Evolutionary conservation across 352 stramenopile genomes (phyloP).

Genomic region (Phytophthora pistaciae): DNA sequence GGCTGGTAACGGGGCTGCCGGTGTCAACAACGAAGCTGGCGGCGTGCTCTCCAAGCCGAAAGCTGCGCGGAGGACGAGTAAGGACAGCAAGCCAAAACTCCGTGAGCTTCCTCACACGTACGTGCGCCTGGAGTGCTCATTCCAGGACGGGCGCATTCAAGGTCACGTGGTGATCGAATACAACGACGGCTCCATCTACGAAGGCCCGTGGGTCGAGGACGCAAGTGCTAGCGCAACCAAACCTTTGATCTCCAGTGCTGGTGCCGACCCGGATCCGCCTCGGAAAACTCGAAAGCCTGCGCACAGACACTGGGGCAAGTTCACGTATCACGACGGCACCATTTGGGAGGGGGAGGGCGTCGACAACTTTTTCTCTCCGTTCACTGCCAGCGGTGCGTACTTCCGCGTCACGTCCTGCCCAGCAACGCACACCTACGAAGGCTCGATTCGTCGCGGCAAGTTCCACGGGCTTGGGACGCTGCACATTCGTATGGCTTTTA

Average conservation of each 20-base stretch:
- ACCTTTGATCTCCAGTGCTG: slow-evolving; percentile 37
- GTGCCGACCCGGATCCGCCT: slow-evolving; percentile 37
- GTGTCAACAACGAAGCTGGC: not conserved
- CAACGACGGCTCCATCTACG: slow-evolving; percentile 83
- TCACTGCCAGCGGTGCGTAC: slow-evolving; percentile 61
- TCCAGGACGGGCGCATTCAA: slow-evolving; percentile 72
- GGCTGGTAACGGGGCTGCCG: not conserved
- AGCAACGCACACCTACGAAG: slow-evolving; percentile 61
- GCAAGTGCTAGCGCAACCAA: slow-evolving; percentile 51
- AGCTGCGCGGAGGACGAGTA: slow-evolving; percentile 5
- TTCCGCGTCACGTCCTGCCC: slow-evolving; percentile 65
- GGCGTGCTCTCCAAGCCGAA: slow-evolving; percentile 10
- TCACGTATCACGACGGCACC: slow-evolving; percentile 73
- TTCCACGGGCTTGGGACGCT: slow-evolving; percentile 81
- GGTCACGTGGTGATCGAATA: slow-evolving; percentile 76
- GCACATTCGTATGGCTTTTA: slow-evolving; percentile 64
- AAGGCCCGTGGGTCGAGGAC: slow-evolving; percentile 85
- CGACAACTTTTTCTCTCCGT: slow-evolving; percentile 87
- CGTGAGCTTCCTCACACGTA: slow-evolving; percentile 74
- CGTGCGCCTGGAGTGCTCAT: slow-evolving; percentile 75
- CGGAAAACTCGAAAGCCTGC: slow-evolving; percentile 56
- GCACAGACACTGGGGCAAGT: slow-evolving; percentile 75
- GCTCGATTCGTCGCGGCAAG: slow-evolving; percentile 59
- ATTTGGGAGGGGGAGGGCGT: slow-evolving; percentile 82
- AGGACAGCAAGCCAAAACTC: slow-evolving; percentile 20